Percentiles rank a stretch among this genome's conserved stretches.
Conservation (phyloP, 2,329 filamentous ascomycete species). For the Pyricularia grisea region DNA sequence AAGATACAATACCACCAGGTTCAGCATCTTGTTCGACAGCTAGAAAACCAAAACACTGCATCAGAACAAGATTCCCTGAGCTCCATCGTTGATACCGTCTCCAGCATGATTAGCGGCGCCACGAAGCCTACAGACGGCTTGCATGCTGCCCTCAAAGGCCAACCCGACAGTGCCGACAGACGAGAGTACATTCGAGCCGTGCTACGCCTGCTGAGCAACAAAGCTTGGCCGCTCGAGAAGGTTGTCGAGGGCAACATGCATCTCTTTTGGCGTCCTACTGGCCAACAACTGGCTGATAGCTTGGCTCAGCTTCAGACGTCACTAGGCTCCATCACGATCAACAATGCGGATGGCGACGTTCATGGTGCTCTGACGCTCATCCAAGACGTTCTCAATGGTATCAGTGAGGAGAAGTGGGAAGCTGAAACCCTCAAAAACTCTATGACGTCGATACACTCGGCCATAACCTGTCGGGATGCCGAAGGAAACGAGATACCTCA, state of each 20-base stretch:
- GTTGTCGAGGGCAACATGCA: constrained; percentile 14
- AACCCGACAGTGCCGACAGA: neutral
- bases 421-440: constrained; percentile 3
- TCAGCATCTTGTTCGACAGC: constrained; percentile 15
- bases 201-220: constrained; percentile 11
- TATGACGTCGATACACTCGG: constrained; percentile 3
- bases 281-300: constrained; percentile 2
- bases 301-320: constrained; percentile 2
- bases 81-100: neutral
- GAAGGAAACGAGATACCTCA: constrained; percentile 6
- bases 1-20: constrained; percentile 73
- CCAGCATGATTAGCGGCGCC: neutral
- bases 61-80: neutral
- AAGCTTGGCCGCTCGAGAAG: constrained; percentile 4
- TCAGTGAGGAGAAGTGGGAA: constrained; percentile 8
- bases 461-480: neutral
- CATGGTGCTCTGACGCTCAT: constrained; percentile 7
- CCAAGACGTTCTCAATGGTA: constrained; percentile 6
- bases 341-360: neutral
- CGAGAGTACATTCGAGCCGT: constrained; percentile 7
- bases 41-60: constrained; percentile 6
- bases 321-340: constrained; percentile 2
- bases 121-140: neutral
- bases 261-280: constrained; percentile 16
- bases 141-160: neutral